Base-by-base conservation (phyloP, 805 yeast species). In the Barnettozyma pratensis region DNA sequence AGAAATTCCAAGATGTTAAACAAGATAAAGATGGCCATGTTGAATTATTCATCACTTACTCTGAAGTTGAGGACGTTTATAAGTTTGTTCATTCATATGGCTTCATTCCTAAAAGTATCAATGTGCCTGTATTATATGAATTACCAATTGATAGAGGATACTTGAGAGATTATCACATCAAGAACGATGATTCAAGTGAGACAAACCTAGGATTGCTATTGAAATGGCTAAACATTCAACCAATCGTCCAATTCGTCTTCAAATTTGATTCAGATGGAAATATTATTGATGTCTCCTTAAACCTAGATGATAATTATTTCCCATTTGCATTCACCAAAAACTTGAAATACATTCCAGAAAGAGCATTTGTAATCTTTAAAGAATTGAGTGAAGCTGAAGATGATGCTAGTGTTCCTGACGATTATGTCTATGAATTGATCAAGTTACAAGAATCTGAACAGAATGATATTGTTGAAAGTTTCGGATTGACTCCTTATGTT, bases 1-100 rank as follows among this genome's bases (percentile, higher is more conserved):
- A 52, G 8, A 51, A 45, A 19, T 12, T 54, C 2, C 35, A 39
- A 25, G 36, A 47, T 4, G 1, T 30, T 10, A n/a, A 31, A 11
- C 8, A 31, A 11, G 34, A 31, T 31, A 11, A 31, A 3, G 34
- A 31, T 31, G 47, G 39, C 4, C 54, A 53, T 12, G 37, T 61
- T 30, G 79, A 77, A 52, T 53, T 77, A 1, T 72, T 69, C 41
- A 76, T 77, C 31, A 64, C 72, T 44, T 77, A 77, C 51, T 61
- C 73, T 4, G 69, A 68, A n/a, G 49, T 57, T 4, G 79, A 74
- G 49, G 79, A 77, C 48, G 46, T 73, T 26, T 60, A 65, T 34
- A 60, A 61, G 34, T 72, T 76, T 51, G 64, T 67, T 28, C 59
- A 65, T 39, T 66, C 67, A 4, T 77, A 77, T 55, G 81, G 81